phyloP scores from a whole-genome alignment of 2,329 filamentous ascomycete genomes.

The Verticillium nonalfalfae region DNA sequence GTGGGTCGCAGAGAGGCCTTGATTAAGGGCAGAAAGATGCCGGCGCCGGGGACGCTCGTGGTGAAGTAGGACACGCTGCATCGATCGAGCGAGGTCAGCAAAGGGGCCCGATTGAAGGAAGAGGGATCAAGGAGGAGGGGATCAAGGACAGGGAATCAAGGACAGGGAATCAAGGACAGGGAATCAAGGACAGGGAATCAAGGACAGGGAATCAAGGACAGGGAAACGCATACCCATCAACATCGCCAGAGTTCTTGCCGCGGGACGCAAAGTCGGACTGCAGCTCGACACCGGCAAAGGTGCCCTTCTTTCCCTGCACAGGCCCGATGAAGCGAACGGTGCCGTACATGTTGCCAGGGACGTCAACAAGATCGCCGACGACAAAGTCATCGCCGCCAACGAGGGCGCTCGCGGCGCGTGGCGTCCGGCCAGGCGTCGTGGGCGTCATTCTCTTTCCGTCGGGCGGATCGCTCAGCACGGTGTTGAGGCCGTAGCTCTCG shows the following conservation, averaged over 20 bases:
- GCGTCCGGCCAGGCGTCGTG: slow-evolving; percentile 42
- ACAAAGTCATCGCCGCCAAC: slow-evolving; percentile 46
- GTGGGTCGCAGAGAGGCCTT: slow-evolving; percentile 68
- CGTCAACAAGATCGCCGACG: slow-evolving; percentile 81
- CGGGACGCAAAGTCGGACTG: slow-evolving; percentile 70
- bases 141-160: background rate
- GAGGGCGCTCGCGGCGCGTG: background rate
- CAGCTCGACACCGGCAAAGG: slow-evolving; percentile 89
- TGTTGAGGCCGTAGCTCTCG: slow-evolving; percentile 55
- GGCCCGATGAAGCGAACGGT: slow-evolving; percentile 82
- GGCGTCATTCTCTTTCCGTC: slow-evolving; percentile 40
- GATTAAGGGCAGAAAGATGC: slow-evolving; percentile 86
- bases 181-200: background rate
- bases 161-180: no score
- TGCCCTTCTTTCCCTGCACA: slow-evolving; percentile 83
- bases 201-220: no score
- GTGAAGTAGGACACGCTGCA: slow-evolving; percentile 69
- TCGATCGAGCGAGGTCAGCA: slow-evolving; percentile 2
- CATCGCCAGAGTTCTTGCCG: slow-evolving; percentile 94
- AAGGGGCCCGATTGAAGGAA: slow-evolving; percentile 12
- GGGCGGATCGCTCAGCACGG: slow-evolving; percentile 40
- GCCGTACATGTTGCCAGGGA: slow-evolving; percentile 88
- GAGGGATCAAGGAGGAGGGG: slow-evolving; percentile 2
- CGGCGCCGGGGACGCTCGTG: slow-evolving; percentile 71
- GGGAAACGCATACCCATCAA: slow-evolving; percentile 67